phyloP scores from a whole-genome alignment of 345 rosid genomes.

The Citrus reticulata region DNA sequence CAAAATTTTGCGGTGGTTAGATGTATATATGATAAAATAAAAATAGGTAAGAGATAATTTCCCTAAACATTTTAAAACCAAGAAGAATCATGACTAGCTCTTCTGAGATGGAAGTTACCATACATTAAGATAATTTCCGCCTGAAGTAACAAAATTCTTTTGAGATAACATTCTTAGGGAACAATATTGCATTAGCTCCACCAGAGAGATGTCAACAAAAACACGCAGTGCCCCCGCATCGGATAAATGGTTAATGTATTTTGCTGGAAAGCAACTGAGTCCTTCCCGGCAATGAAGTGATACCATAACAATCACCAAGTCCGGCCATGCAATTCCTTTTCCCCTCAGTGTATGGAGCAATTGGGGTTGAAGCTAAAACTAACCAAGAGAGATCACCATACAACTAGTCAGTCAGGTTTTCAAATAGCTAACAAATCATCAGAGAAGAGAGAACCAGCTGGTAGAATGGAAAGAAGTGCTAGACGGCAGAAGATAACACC shows the following conservation, averaged over 20 bases:
- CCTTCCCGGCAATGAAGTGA: slow-evolving; percentile 1
- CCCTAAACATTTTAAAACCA: not conserved
- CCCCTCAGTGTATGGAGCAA: not conserved
- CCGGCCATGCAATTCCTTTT: slow-evolving; percentile 1
- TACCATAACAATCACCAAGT: not conserved
- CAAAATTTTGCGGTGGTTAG: too few species aligned
- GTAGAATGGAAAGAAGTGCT: slow-evolving; percentile 1
- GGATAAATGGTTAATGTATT: not conserved
- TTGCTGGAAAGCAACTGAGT: not conserved
- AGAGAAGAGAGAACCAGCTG: slow-evolving; percentile 1
- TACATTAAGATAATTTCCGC: not conserved
- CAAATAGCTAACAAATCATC: not conserved
- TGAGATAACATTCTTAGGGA: not conserved
- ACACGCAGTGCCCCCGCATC: not conserved
- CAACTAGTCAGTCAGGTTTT: slow-evolving; percentile 4
- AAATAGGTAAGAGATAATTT: too few species aligned
- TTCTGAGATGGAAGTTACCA: not conserved
- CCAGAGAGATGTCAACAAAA: not conserved
- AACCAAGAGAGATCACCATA: slow-evolving; percentile 6
- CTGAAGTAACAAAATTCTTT: not conserved
- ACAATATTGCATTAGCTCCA: not conserved
- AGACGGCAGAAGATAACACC: slow-evolving; percentile 17
- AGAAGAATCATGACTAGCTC: not conserved
- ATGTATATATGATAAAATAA: too few species aligned
- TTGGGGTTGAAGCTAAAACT: not conserved